Evolutionary conservation across 176 grass and related monocot species (phyloP).

Genomic region (Miscanthus lutarioriparius): DNA sequence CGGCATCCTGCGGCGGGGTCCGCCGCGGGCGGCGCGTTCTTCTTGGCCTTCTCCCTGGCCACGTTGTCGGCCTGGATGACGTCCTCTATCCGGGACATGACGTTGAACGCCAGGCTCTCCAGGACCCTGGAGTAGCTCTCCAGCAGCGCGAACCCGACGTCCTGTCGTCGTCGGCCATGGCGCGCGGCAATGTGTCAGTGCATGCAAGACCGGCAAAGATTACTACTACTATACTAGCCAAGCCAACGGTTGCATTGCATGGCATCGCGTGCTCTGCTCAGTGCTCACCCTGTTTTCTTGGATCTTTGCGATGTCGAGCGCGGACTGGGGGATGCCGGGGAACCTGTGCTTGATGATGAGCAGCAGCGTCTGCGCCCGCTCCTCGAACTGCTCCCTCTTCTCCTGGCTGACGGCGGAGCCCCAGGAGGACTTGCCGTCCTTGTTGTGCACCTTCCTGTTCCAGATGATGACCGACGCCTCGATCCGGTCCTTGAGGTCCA

Average conservation of each 20-base stretch:
- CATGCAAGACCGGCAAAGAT: neutral
- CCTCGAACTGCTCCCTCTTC: constrained; percentile 97
- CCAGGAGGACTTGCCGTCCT: constrained; percentile 90
- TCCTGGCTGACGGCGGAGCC: constrained; percentile 79
- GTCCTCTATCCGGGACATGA: constrained; percentile 88
- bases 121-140: constrained; percentile 96
- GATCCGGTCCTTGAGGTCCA: constrained; percentile 94
- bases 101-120: constrained; percentile 88
- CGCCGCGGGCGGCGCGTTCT: constrained; percentile 16
- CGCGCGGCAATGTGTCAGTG: too few species aligned
- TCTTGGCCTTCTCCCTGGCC: constrained; percentile 48
- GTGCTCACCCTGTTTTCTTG: constrained; percentile 79
- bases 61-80: constrained; percentile 63
- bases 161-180: constrained; percentile 29
- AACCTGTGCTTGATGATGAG: constrained; percentile 94
- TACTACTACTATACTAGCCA: too few species aligned
- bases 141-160: constrained; percentile 82
- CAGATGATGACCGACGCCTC: constrained; percentile 98
- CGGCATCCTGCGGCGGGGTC: neutral
- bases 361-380: constrained; percentile 88
- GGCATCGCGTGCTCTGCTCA: neutral
- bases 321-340: constrained; percentile 87
- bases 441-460: constrained; percentile 96
- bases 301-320: constrained; percentile 92
- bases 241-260: too few species aligned